A percentile compares a stretch with the other conserved stretches of the same genome.
phyloP scores from a whole-genome alignment of 2,329 filamentous ascomycete species.

The Aureobasidium mangrovei region DNA sequence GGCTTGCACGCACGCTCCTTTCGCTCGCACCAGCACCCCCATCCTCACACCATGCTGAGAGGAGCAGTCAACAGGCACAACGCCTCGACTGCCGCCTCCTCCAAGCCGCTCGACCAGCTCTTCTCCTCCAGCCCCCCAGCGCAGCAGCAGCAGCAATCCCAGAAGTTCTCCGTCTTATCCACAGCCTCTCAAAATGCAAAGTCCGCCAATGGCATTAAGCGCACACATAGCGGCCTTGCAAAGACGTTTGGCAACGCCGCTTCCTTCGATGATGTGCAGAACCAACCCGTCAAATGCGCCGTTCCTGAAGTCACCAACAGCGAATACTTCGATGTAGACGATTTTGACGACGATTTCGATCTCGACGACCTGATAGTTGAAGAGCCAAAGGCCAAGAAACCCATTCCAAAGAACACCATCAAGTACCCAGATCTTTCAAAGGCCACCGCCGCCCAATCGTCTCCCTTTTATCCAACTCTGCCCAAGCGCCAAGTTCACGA shows the following conservation, averaged over 20 bases:
- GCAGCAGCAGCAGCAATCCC: constrained; percentile 36
- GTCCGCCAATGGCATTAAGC: constrained; percentile 31
- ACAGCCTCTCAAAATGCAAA: constrained; percentile 23
- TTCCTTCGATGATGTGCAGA: constrained; percentile 30
- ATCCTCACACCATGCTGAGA: constrained; percentile 30
- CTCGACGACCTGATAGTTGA: constrained; percentile 51
- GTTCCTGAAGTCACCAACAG: constrained; percentile 19
- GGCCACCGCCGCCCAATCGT: no score
- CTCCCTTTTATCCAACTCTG: constrained; percentile 17
- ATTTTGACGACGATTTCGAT: constrained; percentile 77
- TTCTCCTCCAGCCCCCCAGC: constrained; percentile 51
- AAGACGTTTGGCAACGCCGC: constrained; percentile 34
- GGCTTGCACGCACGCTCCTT: constrained; percentile 7
- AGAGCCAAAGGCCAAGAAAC: constrained; percentile 38
- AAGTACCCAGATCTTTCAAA: constrained; percentile 18
- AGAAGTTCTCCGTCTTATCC: constrained; percentile 28
- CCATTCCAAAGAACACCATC: constrained; percentile 22
- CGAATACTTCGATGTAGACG: constrained; percentile 65
- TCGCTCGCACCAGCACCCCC: constrained; percentile 14
- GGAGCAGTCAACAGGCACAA: constrained; percentile 33
- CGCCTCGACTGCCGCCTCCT: constrained; percentile 24
- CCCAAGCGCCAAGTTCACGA: constrained; percentile 19
- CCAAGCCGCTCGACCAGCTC: constrained; percentile 34
- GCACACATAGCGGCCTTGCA: constrained; percentile 38
- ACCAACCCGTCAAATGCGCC: constrained; percentile 23